Conservation (phyloP, 1,284 basidiomycete species). For the Irpex sp. region DNA sequence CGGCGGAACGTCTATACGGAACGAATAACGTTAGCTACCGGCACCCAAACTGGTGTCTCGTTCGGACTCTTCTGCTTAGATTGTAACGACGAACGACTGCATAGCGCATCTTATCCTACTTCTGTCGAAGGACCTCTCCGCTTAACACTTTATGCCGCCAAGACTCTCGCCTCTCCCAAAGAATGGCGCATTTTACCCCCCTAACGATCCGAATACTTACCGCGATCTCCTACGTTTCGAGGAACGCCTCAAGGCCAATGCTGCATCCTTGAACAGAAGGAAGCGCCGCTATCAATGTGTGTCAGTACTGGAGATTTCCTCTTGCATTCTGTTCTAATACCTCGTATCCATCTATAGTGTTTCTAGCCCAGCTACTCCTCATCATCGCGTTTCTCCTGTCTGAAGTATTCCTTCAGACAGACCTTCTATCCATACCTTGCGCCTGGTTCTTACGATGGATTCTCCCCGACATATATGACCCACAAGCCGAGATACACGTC, state of each 20-base stretch:
- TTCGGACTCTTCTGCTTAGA: too few species aligned
- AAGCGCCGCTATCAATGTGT: slow-evolving; percentile 87
- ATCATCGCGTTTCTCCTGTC: slow-evolving; percentile 71
- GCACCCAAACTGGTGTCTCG: too few species aligned
- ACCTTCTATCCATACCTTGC: slow-evolving; percentile 64
- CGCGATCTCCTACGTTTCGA: slow-evolving; percentile 93
- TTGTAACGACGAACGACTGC: background rate
- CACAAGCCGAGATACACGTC: slow-evolving; percentile 41
- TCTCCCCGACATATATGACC: slow-evolving; percentile 47
- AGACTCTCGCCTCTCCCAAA: slow-evolving; percentile 12
- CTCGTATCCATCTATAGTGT: slow-evolving; percentile 45
- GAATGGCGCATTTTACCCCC: slow-evolving; percentile 53
- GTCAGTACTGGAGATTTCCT: slow-evolving; percentile 27
- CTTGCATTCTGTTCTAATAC: background rate
- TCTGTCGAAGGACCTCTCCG: background rate
- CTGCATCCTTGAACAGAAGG: slow-evolving; percentile 74
- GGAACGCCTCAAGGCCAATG: slow-evolving; percentile 93
- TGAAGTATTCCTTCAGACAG: slow-evolving; percentile 70
- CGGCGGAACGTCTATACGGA: background rate
- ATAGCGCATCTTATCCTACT: background rate
- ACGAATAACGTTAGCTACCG: background rate
- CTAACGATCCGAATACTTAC: slow-evolving; percentile 74
- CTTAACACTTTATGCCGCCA: slow-evolving; percentile 12
- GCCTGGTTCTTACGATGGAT: slow-evolving; percentile 44
- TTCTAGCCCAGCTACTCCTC: slow-evolving; percentile 67